Evolutionary conservation across 352 stramenopile species (phyloP), one percentile per base, ranked within the genome.

Genomic region (Globisporangium takayamanum): DNA sequence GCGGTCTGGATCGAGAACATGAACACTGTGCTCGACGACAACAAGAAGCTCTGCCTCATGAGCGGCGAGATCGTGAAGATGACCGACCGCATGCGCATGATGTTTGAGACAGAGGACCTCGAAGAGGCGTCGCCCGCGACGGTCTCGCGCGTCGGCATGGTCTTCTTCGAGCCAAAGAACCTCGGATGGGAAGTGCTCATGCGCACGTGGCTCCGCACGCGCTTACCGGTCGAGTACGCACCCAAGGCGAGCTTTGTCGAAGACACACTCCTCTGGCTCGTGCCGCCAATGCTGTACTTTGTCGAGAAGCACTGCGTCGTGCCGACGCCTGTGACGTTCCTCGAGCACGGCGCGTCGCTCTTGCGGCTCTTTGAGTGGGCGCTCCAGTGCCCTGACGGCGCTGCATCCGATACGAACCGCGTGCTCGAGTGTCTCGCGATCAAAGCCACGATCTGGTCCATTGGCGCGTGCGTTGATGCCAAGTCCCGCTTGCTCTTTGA

Each of bases 1-100:
- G 91, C 92, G 0, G 91, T 98, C 28, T 98, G 92, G 92, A 98
- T 98, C 62, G 92, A 98, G 53, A 97, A 97, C 69, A 98, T 98
- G 91, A 98, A 98, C 70, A 97, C 91, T 1, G 91, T 97, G 41
- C 67, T 97, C 15, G 89, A 97, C 60, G 89, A 97, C 63, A 97
- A 96, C 75, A 97, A 97, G 69, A 97, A 97, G 69, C 76, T 98
- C 5, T 98, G 92, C 47, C 67, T 98, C 7, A 97, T 97, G 88
- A 95, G 82, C 53, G 92, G 92, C 6, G 92, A 98, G 64, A 97
- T 97, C 64, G 92, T 98, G 28, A 95, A 94, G 26, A 98, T 98
- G 92, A 97, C 84, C 8, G 87, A 96, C 18, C 73, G 82, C 8
- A 98, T 98, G 92, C 86, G 80, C n/a, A 97, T 98, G 87, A 97